Percentiles rank a stretch among this genome's conserved stretches.
Conservation (phyloP, 345 rosid species). For the Euphorbia peplus region DNA sequence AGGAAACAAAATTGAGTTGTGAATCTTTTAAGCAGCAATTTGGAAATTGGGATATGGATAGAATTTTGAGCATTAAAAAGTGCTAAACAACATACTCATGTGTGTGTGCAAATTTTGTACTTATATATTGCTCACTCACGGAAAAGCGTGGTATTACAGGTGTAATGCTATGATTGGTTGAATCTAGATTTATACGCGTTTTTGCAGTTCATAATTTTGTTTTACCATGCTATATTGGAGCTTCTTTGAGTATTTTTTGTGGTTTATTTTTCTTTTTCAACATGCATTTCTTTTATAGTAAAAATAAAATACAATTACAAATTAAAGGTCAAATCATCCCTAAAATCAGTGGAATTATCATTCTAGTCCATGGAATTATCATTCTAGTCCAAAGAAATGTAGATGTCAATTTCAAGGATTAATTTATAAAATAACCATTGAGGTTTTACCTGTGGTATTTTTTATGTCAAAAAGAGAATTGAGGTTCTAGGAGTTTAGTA, state of each 20-base stretch:
- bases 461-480: no score
- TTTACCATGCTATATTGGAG: conserved; percentile 8
- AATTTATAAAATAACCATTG: no score
- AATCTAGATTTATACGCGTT: conserved; percentile 3
- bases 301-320: no score
- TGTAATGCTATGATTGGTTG: not conserved
- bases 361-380: no score
- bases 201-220: conserved; percentile 10
- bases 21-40: not conserved
- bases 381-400: no score
- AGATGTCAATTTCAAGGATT: no score
- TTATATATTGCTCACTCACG: not conserved
- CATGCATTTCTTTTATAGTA: no score
- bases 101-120: not conserved
- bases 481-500: no score
- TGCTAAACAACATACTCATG: not conserved
- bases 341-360: no score
- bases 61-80: not conserved
- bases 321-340: no score
- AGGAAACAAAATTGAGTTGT: not conserved
- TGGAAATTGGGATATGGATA: not conserved
- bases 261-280: conserved; percentile 7
- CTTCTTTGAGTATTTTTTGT: conserved; percentile 10
- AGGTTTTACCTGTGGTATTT: no score
- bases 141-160: not conserved